Evolutionary conservation across 345 rosid species (phyloP).

Genomic region (Rhodamnia argentea): DNA sequence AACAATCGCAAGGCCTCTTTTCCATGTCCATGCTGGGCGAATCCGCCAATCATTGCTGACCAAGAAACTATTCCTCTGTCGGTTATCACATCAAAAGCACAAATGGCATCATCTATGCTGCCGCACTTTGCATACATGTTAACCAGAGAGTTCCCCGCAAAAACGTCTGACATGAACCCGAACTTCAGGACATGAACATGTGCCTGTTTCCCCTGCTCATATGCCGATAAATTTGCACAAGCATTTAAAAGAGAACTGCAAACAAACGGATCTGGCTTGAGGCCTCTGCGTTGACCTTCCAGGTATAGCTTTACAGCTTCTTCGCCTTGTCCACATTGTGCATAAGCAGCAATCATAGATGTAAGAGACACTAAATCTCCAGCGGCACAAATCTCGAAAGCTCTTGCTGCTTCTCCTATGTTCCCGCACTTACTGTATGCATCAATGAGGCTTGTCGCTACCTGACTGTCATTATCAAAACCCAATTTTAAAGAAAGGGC

Average conservation of each 20-base stretch:
- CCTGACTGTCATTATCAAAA: constrained; percentile 26
- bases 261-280: constrained; percentile 50
- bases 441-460: constrained; percentile 47
- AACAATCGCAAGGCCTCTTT: constrained; percentile 34
- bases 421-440: constrained; percentile 46
- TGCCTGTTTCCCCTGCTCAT: constrained; percentile 64
- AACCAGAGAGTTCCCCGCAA: constrained; percentile 58
- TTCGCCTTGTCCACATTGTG: constrained; percentile 56
- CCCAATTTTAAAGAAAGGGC: constrained; percentile 34
- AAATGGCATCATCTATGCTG: constrained; percentile 46
- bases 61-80: constrained; percentile 54
- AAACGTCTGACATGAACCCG: constrained; percentile 40
- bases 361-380: constrained; percentile 42
- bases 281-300: constrained; percentile 25
- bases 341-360: constrained; percentile 42
- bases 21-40: constrained; percentile 52
- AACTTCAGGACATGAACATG: constrained; percentile 45
- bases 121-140: constrained; percentile 64
- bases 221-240: constrained; percentile 53
- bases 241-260: constrained; percentile 57
- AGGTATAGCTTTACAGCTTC: constrained; percentile 47
- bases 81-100: constrained; percentile 34
- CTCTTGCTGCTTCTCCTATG: constrained; percentile 26
- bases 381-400: constrained; percentile 21
- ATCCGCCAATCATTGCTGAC: constrained; percentile 53